Base-by-base conservation (phyloP, 768 basidiomycete species). In the Russula vinacea region DNA sequence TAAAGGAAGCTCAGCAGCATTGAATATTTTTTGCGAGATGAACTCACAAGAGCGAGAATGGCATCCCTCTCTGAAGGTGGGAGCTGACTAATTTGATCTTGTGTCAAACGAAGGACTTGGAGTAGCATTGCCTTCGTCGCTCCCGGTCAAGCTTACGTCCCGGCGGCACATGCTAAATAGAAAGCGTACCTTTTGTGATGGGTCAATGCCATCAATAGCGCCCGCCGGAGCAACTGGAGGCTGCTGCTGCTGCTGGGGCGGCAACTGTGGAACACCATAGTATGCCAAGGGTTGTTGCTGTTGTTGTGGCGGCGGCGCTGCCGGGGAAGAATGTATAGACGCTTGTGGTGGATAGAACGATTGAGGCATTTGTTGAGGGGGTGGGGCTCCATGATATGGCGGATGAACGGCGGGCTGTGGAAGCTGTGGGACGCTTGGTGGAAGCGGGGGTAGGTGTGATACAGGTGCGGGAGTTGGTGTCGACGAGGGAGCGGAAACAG, bases 81-180 rank as follows among this genome's bases (percentile, higher is more conserved):
- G 55, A 97, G 76, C 9, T 83, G 83, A 53, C 86, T 86, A 66
- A 98, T 90, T 73, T 96, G 93, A 51, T 90, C 92, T 52, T 80
- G 86, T 1, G 89, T 88, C 72, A 98, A 74, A 65, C 80, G 83
- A 37, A 98, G 77, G 0, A 98, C 94, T 77, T 94, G 93, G 75
- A 92, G 81, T 58, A 97, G 73, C 86, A 96, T 90, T 39, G 83
- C 81, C 90, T 90, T 69, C 57, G 56, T 44, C n/a, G 56, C 56
- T 37, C 52, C 14, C 55, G 3, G 7, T 40, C 65, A 40, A 37
- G 35, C 7, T 40, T 17, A 24, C 7, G n/a, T 40, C 9, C 11
- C 14, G 22, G 40, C 39, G 56, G 35, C 56, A 60, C 5, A 44
- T 62, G 32, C 66, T 58, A 59, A 67, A 52, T 49, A n/a, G 40